Conservation (phyloP, 148 eudicot species). For the Arctostaphylos glauca region DNA sequence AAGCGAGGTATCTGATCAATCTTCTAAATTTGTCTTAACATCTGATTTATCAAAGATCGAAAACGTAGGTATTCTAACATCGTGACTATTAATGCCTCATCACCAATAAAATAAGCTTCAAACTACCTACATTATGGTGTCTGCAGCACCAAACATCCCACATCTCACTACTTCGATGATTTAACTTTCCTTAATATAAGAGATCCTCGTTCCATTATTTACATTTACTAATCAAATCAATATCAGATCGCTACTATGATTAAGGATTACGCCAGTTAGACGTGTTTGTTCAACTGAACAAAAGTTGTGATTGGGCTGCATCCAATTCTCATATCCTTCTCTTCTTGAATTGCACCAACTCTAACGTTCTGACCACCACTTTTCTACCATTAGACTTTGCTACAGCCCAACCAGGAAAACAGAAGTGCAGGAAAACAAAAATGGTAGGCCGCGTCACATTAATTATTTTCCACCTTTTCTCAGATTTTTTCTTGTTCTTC, state of each 20-base stretch:
- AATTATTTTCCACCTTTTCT: neutral
- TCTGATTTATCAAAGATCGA: neutral
- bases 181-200: neutral
- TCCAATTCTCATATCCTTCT: constrained; percentile 2
- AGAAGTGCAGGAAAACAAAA: neutral
- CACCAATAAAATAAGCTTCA: neutral
- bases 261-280: neutral
- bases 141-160: neutral
- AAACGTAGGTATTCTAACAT: neutral
- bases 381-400: neutral
- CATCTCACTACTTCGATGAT: neutral
- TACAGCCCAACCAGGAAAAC: neutral
- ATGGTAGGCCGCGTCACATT: neutral
- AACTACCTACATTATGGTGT: neutral
- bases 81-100: neutral
- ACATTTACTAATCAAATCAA: neutral
- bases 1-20: neutral
- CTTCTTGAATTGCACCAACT: neutral
- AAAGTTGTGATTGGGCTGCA: constrained; percentile 1
- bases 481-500: neutral
- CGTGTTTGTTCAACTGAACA: neutral
- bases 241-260: neutral
- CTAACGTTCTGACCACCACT: neutral
- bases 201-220: neutral
- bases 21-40: neutral